A percentile compares a stretch with the other conserved stretches of the same genome.
Evolutionary conservation across 2,329 filamentous ascomycete species (phyloP).

Genomic region (Stenocarpella maydis): DNA sequence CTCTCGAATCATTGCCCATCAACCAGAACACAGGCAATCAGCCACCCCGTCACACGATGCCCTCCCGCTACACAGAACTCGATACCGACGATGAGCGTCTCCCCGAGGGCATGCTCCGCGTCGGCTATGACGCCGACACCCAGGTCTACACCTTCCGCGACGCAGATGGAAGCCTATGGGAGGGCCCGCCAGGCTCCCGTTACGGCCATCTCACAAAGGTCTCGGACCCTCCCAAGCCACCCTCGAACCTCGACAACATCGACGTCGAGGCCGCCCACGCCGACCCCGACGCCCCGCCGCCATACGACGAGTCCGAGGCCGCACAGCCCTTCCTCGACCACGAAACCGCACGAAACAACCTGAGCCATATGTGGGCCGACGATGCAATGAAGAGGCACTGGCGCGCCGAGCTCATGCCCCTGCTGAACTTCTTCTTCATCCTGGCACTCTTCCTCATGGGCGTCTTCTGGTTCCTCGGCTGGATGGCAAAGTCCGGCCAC

Average conservation of each 20-base stretch:
- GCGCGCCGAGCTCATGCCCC: conserved; percentile 60
- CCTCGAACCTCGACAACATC: conserved; percentile 28
- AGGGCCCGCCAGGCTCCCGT: conserved; percentile 54
- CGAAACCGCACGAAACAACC: not conserved
- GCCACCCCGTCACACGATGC: conserved; percentile 30
- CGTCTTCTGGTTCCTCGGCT: conserved; percentile 57
- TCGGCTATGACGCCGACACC: conserved; percentile 60
- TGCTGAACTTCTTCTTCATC: conserved; percentile 66
- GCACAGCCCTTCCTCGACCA: conserved; percentile 32
- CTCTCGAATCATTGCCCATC: not conserved
- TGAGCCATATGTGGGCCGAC: conserved; percentile 30
- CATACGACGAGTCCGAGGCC: conserved; percentile 35
- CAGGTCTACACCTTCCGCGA: conserved; percentile 57
- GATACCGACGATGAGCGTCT: conserved; percentile 53
- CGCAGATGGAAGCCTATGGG: conserved; percentile 52
- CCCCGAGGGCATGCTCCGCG: conserved; percentile 56
- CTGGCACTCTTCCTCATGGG: conserved; percentile 59
- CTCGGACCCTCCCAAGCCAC: conserved; percentile 40
- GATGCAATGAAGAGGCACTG: conserved; percentile 50
- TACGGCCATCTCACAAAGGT: conserved; percentile 56
- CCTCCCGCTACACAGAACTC: conserved; percentile 34
- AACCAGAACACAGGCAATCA: not conserved
- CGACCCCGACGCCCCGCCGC: conserved; percentile 39
- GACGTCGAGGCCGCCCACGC: conserved; percentile 30
- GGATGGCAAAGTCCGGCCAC: conserved; percentile 37